Conservation (phyloP, 75 land plant genomes). For the Selaginella tamariscina region DNA sequence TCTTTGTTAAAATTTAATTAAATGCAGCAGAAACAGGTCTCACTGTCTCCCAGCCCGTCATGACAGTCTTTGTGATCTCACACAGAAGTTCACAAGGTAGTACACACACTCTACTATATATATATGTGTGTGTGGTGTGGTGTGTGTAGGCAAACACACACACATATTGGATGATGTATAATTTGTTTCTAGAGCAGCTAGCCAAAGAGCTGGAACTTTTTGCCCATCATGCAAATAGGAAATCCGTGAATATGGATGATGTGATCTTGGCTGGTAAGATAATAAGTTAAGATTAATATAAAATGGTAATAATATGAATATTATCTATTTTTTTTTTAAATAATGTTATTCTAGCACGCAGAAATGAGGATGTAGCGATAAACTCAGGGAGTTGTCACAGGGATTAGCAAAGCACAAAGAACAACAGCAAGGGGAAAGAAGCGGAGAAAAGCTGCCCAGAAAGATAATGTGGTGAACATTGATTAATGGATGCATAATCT, state of each 20-base stretch:
- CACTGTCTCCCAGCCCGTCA: constrained; percentile 45
- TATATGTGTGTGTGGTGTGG: neutral
- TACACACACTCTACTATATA: too few species aligned
- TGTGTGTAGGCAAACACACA: neutral
- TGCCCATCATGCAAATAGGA: constrained; percentile 85
- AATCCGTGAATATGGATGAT: constrained; percentile 74
- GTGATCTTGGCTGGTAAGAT: constrained; percentile 60
- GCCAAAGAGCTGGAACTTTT: constrained; percentile 76
- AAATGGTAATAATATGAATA: neutral
- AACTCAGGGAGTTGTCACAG: constrained; percentile 38
- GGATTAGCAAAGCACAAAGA: constrained; percentile 57
- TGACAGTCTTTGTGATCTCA: constrained; percentile 52
- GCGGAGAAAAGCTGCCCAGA: constrained; percentile 47
- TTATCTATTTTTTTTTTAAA: neutral
- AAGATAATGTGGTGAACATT: too few species aligned
- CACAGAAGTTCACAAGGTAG: constrained; percentile 50
- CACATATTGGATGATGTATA: too few species aligned
- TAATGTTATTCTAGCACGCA: constrained; percentile 34
- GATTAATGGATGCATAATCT: too few species aligned
- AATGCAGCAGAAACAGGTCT: constrained; percentile 42
- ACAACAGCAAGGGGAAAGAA: constrained; percentile 44
- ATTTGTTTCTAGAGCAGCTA: constrained; percentile 41
- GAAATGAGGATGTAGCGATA: constrained; percentile 58
- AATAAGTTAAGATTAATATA: too few species aligned
- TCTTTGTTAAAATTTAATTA: neutral